Conservation (phyloP, 2,329 filamentous ascomycete species). For the Nigrograna mackinnonii region DNA sequence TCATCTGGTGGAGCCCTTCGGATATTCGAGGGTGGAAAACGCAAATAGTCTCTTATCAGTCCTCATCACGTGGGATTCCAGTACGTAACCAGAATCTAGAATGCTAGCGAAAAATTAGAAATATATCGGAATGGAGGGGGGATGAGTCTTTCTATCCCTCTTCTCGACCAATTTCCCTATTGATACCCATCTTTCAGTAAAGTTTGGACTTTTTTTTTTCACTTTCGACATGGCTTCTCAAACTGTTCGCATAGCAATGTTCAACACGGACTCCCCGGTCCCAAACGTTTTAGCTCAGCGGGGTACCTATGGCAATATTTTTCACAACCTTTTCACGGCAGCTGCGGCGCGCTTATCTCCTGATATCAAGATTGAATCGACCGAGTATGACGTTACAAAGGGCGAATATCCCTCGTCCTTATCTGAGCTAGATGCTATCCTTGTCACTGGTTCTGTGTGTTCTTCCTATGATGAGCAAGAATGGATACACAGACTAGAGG, state of each 20-base stretch:
- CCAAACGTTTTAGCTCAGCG: slow-evolving; percentile 18
- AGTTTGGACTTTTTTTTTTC: not conserved
- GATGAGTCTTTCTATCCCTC: too few relatives aligned
- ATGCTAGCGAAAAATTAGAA: too few relatives aligned
- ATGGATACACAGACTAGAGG: slow-evolving; percentile 27
- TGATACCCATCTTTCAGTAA: too few relatives aligned
- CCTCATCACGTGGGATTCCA: too few relatives aligned
- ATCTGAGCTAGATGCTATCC: slow-evolving; percentile 37
- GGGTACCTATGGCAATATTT: slow-evolving; percentile 33
- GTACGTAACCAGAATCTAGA: too few relatives aligned
- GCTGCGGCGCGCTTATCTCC: slow-evolving; percentile 12
- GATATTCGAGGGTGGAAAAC: too few relatives aligned
- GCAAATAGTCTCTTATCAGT: too few relatives aligned
- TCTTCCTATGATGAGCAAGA: slow-evolving; percentile 31
- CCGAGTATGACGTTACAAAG: slow-evolving; percentile 39
- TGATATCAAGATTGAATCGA: slow-evolving; percentile 22
- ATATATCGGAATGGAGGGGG: too few relatives aligned
- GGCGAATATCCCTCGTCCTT: slow-evolving; percentile 38
- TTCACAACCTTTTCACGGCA: slow-evolving; percentile 24
- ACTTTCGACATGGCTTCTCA: not conserved
- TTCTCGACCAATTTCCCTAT: too few relatives aligned
- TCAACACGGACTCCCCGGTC: slow-evolving; percentile 35
- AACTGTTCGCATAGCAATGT: slow-evolving; percentile 24
- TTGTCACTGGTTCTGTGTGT: slow-evolving; percentile 44
- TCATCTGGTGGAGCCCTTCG: too few relatives aligned